Base-by-base conservation (phyloP, 208 protist species). In the Porcisia hertigi region DNA sequence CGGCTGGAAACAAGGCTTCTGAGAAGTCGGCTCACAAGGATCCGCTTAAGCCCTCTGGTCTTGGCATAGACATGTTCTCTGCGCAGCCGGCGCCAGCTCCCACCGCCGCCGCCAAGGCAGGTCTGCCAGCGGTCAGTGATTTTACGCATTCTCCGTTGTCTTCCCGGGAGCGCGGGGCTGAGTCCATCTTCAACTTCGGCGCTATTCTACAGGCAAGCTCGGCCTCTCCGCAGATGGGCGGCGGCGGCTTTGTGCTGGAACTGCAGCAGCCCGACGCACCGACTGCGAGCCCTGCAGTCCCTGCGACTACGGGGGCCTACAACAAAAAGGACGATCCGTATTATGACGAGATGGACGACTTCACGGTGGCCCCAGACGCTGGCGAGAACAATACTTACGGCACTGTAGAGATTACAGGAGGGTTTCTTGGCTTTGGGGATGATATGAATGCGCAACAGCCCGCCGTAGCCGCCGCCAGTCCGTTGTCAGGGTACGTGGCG, bases 341-440 rank as follows among this genome's bases (percentile, higher is more conserved):
- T 82, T 93, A 93, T 80, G 88, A 93, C 43, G 86, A 90, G 62
- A 93, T 93, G 71, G 86, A 93, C 64, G 86, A 93, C 79, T 93
- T 89, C 76, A 93, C 86, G 2, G 79, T 88, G 20, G 47, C 67
- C 14, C 43, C 79, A 8, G 78, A 75, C 9, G 45, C 25, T 20
- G 52, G 23, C 41, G 67, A 81, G 58, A 45, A 39, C 43, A 70
- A 79, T 36, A 23, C 67, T 25, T 81, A 64, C 52, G 75, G 76
- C 1, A 55, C 77, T 23, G 71, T 92, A 34, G 85, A 92, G 75
- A 85, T 90, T 52, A 71, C 47, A 49, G 63, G 76, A 30, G 77
- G 57, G 39, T 86, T 86, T 41, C 45, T 34, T 20, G 71, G 58
- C n/a, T 85, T 91, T 49, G 83, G 81, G 3, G 54, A 77, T 6